Base-by-base conservation (phyloP, 768 basidiomycete genomes). In the Plicaturopsis crispa region DNA sequence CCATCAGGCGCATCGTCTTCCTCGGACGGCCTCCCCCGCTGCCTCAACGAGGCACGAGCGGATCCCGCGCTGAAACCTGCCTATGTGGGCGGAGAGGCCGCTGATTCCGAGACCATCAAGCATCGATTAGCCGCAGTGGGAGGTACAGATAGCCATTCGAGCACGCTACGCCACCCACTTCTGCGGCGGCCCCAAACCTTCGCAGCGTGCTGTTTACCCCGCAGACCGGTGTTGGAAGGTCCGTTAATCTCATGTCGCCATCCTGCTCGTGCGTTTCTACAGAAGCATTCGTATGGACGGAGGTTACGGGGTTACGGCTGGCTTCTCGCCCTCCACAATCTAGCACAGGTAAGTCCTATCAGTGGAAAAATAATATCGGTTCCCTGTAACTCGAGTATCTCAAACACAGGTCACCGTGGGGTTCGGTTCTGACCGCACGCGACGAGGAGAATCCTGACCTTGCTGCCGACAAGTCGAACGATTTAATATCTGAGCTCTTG, bases 301-400 rank as follows among this genome's bases (percentile, higher is more conserved):
- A 60, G 60, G 12, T 56, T 78, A 24, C 75, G 75, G 7, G 76
- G 75, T 3, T 73, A 65, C 40, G 76, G 76, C 12, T 74, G 60
- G 61, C 63, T 78, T 5, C 48, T 75, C 14, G 62, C 52, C 1
- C 54, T 73, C 40, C 73, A 76, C 45, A 76, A 75, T 35, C 56
- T 75, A 24, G 14, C 8, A 28, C 26, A 28, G 26, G 26, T 14
- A 48, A 28, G 14, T 28, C 10, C 8, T 28, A 8, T 28, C 26
- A n/a, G n/a, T n/a, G n/a, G n/a, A n/a, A n/a, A n/a, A n/a, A n/a
- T n/a, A n/a, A n/a, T n/a, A n/a, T n/a, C n/a, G n/a, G n/a, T n/a
- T n/a, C n/a, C n/a, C n/a, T n/a, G n/a, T n/a, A n/a, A n/a, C n/a
- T n/a, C n/a, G n/a, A n/a, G n/a, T n/a, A n/a, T n/a, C n/a, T n/a